Conservation (phyloP, 2,329 filamentous ascomycete genomes). For the Rhynchosporium graminicola region DNA sequence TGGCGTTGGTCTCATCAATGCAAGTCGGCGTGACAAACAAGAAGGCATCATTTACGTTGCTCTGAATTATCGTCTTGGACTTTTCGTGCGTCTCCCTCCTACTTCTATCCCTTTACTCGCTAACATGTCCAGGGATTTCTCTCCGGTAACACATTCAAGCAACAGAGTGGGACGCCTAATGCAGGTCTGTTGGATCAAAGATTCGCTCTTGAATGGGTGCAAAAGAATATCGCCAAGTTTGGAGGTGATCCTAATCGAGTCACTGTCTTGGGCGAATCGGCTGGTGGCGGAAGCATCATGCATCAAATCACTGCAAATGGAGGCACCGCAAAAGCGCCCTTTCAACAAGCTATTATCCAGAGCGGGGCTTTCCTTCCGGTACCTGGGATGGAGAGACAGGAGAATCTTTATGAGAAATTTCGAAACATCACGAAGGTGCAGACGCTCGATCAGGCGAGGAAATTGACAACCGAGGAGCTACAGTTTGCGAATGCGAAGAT, state of each 20-base stretch:
- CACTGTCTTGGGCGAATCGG: constrained; percentile 52
- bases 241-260: constrained; percentile 53
- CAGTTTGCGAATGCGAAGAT: constrained; percentile 38
- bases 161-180: constrained; percentile 48
- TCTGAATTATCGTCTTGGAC: constrained; percentile 42
- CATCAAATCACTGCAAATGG: constrained; percentile 56
- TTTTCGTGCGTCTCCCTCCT: constrained; percentile 30
- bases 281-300: constrained; percentile 54
- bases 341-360: constrained; percentile 43
- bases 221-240: constrained; percentile 53
- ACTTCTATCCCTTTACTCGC: background rate
- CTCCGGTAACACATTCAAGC: constrained; percentile 46
- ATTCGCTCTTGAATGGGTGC: constrained; percentile 58
- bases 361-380: constrained; percentile 32
- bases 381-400: constrained; percentile 21
- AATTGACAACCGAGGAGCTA: constrained; percentile 20
- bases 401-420: constrained; percentile 33
- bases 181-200: constrained; percentile 55
- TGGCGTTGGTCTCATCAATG: constrained; percentile 43
- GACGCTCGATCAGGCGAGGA: constrained; percentile 41
- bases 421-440: constrained; percentile 38
- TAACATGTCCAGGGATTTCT: constrained; percentile 33
- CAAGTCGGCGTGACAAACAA: constrained; percentile 35
- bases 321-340: constrained; percentile 42
- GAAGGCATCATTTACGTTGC: constrained; percentile 41